Evolutionary conservation across 257 asterid genomes (phyloP), one percentile per base, ranked within the genome.

Genomic region (Linderniella brevidens): DNA sequence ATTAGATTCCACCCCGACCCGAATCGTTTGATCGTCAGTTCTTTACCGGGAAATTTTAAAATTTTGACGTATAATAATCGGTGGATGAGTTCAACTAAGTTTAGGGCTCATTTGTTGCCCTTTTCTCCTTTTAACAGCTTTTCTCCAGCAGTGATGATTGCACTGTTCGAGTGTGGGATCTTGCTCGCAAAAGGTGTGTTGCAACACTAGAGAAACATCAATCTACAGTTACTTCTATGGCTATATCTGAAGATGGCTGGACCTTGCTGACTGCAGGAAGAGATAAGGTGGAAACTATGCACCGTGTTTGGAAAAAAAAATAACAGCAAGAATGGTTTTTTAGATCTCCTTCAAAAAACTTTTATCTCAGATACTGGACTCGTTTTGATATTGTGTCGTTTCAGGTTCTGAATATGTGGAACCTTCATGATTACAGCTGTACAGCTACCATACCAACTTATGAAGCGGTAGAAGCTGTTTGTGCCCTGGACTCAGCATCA

Each of bases 381-480:
- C 6, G 32, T 25, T 3, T 6, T 25, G 32, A 25, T 25, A 25
- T 25, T 25, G 32, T 49, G 56, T 55, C 62, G 37, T 65, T 67
- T 53, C 88, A 90, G 99, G 81, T 90, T 66, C 87, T 85, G 35
- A 77, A 81, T 69, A 35, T 85, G 54, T 90, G 99, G 99, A 72
- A 70, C 72, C 76, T 90, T 58, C 82, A 61, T 38, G 82, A 90
- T 74, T 76, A 76, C 55, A 66, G 81, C 65, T 81, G 93, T 68
- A 59, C 62, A 60, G 54, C 52, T 41, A 78, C 93, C 45, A 70
- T 85, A 50, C 94, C 92, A n/a, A 73, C 84, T n/a, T 79, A 74
- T 45, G 99, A 90, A 75, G 82, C 99, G 9, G 45, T 90, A 16
- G 99, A 90, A 72, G 75, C 93, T 14, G 75, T 90, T 35, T 90